Base-by-base conservation (phyloP, 345 rosid species). In the Pugionium cornutum region DNA sequence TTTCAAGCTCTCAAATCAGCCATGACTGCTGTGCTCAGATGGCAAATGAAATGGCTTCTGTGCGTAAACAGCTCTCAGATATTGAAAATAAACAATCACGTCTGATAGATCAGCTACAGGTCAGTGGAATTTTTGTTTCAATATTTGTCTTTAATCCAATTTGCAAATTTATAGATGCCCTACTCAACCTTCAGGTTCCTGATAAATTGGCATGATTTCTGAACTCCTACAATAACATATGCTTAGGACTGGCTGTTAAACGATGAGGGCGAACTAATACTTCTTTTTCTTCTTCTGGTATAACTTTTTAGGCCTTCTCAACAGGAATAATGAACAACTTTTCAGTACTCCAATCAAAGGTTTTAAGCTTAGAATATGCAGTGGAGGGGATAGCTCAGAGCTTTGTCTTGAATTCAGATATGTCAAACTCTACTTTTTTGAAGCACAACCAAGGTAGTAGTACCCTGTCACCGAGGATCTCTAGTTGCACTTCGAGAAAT, bases 91-190 rank as follows among this genome's bases (percentile, higher is more conserved):
- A 79, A 72, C 96, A 89, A 65, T 81, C 89, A 26, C 83, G 53
- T 66, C 54, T 89, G 70, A 76, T 92, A 77, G 94, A 89, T 70
- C 67, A 84, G 63, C 75, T 92, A 47, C 96, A 87, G 98, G 98
- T 92, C 78, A 62, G 74, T 47, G 47, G 28, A 43, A 50, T 6
- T 10, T 44, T 50, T 30, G 41, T 70, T 40, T 11, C 18, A 33
- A 9, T 36, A 1, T 2, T 9, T 40, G 44, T 9, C 10, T 1
- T 7, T 7, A 18, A 18, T 18, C 18, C 18, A 63, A 30, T 39
- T 64, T 52, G 47, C 18, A 51, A 28, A 40, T 51, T 7, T 5
- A 11, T 39, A 31, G 34, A 42, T 51, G 39, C 37, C 37, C 11
- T 28, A 27, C 37, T 50, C 58, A 37, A 28, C 7, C 45, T 37